phyloP scores from a whole-genome alignment of 257 asterid genomes.

The Petunia axillaris region DNA sequence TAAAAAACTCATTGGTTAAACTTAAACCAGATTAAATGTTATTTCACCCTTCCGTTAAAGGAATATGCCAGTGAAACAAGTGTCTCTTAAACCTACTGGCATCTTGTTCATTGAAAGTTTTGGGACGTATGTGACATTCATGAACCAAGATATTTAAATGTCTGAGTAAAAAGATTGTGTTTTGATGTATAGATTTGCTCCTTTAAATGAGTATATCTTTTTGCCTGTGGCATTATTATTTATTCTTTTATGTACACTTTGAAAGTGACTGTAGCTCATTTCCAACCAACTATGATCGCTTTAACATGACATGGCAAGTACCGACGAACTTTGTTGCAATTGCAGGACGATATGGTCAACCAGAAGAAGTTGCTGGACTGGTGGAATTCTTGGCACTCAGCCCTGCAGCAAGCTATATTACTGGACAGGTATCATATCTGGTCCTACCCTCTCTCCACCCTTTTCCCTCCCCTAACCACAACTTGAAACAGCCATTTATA shows the following conservation, averaged over 20 bases:
- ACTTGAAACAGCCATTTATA: neutral
- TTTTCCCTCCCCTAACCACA: neutral
- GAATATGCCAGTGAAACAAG: neutral
- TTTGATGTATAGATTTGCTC: neutral
- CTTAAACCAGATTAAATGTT: neutral
- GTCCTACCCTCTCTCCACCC: neutral
- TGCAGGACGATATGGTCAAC: constrained; percentile 47
- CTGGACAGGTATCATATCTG: constrained; percentile 73
- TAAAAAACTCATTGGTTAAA: too few relatives aligned
- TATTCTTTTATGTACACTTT: neutral
- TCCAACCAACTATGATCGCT: neutral
- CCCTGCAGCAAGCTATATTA: constrained; percentile 76
- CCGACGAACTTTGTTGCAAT: neutral
- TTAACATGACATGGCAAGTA: neutral
- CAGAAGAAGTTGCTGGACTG: constrained; percentile 56
- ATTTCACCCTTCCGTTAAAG: neutral
- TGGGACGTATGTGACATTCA: neutral
- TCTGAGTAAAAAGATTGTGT: neutral
- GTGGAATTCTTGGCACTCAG: constrained; percentile 44
- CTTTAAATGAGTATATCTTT: neutral
- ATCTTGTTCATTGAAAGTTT: neutral
- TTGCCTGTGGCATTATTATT: neutral
- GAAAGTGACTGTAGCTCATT: neutral
- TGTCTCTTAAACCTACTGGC: neutral
- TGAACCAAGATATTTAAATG: neutral